Evolutionary conservation across 352 stramenopile genomes (phyloP), one percentile per base, ranked within the genome.

Genomic region (Pythium vanterpoolii): DNA sequence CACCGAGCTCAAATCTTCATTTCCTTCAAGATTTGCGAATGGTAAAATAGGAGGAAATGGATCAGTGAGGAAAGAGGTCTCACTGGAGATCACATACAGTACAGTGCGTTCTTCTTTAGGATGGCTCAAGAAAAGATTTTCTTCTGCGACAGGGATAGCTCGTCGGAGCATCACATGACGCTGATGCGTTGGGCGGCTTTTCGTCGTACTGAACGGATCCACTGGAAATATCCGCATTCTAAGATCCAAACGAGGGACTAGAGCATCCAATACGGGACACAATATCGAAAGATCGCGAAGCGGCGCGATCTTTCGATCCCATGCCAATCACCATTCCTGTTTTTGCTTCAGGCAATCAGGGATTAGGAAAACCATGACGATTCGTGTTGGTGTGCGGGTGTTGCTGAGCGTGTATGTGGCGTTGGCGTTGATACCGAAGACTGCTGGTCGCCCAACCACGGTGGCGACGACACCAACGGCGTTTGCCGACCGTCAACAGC

Each of bases 271-370:
- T n/a, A 48, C 34, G 55, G 55, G 45, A 62, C 28, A 55, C 4
- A 49, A 39, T 49, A 40, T 62, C 55, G 55, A 62, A 62, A 62
- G 39, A 49, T 62, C 51, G 51, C 51, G 45, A 34, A 43, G 11
- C 28, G 55, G 47, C 44, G 45, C 14, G 23, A 62, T 39, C 44
- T 21, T 21, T 46, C n/a, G n/a, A 46, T 46, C n/a, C 6, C 11
- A 46, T 46, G n/a, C n/a, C 18, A 46, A 18, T 46, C 40, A 45
- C 14, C 38, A 8, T 6, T 21, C 14, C 4, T 16, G 38, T 44
- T 16, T 16, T 16, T 18, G 34, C 34, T 14, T 30, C 18, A 6
- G 36, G 31, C 23, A 47, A 23, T 16, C 38, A 42, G 13, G 31
- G 44, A 53, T n/a, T n/a, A 38, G 8, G 2, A 33, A 11, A 55